Evolutionary conservation across 257 asterid species (phyloP), one percentile per base, ranked within the genome.

Genomic region (Voacanga thouarsii): DNA sequence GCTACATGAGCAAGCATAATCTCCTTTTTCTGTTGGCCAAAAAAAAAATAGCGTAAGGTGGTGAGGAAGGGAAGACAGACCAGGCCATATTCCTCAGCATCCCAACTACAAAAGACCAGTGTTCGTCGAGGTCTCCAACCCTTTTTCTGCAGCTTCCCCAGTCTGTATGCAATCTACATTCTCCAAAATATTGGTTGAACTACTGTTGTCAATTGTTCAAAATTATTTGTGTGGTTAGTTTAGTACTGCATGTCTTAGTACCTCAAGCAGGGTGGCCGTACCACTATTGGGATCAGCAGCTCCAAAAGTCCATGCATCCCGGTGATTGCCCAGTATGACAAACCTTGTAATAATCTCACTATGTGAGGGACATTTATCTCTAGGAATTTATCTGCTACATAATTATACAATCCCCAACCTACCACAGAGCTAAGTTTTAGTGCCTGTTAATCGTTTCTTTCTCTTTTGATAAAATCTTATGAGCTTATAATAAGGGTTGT

Each of bases 241-340:
- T 16, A 18, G 37, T 7, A 14, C 44, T 50, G 57, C 53, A 71
- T 12, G 28, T 55, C 12, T 64, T 41, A 75, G 56, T 72, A 94
- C 98, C 96, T 88, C 97, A 50, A 94, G 96, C 84, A 94, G 86
- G 81, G 93, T 81, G 61, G 97, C 96, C 5, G 98, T 92, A 81
- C 98, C 98, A 80, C 97, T 94, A 68, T 87, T 92, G 30, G 98
- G 97, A 87, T 92, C 98, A 71, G 72, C 96, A 74, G 97, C 97
- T 83, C 98, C 97, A 81, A 94, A 94, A 63, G 98, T 87, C 98
- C 98, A 94, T 39, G 98, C 98, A 78, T 94, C 97, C 53, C 97
- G 90, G 85, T 94, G 98, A 84, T 94, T 94, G 24, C 97, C 98
- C 81, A 94, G 83, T 84, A 92, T 90, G 77, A 94, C 94, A 83